Evolutionary conservation across 2,329 filamentous ascomycete species (phyloP).

Genomic region (Penicillium concentricum): DNA sequence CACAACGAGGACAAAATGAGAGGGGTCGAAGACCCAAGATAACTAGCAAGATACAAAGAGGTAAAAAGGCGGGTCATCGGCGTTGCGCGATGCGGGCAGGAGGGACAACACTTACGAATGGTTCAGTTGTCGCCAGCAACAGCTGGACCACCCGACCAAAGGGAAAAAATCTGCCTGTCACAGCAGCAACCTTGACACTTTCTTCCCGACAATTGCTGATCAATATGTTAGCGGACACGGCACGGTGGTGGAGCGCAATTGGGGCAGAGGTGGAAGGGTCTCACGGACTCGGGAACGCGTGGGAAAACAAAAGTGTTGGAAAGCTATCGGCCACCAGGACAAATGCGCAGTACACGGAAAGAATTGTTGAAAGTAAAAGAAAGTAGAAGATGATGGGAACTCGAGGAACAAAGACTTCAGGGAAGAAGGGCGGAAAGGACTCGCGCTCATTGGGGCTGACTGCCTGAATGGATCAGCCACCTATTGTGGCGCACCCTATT

Average conservation of each 20-base stretch:
- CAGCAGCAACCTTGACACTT: not conserved
- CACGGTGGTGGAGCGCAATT: conserved; percentile 22
- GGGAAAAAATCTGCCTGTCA: not conserved
- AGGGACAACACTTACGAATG: conserved; percentile 8
- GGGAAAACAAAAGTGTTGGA: conserved; percentile 4
- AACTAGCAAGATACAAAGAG: not conserved
- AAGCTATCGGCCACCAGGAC: not conserved
- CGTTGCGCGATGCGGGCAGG: conserved; percentile 6
- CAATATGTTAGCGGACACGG: conserved; percentile 12
- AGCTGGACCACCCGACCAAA: conserved; percentile 7
- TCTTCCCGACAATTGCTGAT: conserved; percentile 21
- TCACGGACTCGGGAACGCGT: conserved; percentile 24
- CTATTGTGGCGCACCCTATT: conserved; percentile 13
- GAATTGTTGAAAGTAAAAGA: not conserved
- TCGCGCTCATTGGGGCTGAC: conserved; percentile 17
- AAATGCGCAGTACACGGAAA: not conserved
- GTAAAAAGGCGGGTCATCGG: not conserved
- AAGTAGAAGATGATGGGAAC: conserved; percentile 6
- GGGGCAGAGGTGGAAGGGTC: conserved; percentile 15
- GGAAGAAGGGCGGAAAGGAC: conserved; percentile 26
- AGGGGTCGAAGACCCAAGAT: not conserved
- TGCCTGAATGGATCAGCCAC: conserved; percentile 20
- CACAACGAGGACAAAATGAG: not conserved
- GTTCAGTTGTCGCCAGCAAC: conserved; percentile 11
- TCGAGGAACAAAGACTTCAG: conserved; percentile 13